Base-by-base conservation (phyloP, 148 eudicot species). In the Nepenthes gracilis region DNA sequence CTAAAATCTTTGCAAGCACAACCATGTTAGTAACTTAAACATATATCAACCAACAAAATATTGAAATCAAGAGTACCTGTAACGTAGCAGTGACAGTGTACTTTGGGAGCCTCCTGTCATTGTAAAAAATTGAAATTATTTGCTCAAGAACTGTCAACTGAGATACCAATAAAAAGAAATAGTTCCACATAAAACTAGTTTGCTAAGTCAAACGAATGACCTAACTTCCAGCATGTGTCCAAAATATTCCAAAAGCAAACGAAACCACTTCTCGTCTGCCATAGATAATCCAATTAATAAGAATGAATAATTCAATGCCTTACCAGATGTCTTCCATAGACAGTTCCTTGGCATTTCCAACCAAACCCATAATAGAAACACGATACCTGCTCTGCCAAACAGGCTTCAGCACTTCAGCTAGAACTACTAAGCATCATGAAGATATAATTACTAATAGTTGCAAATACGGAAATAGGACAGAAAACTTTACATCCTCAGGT, bases 271-370 rank as follows among this genome's bases (percentile, higher is more conserved):
- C 23, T 23, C 23, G 23, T 23, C 23, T 23, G 23, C 23, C 23
- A 23, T 23, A 23, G 23, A 23, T 23, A 23, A 23, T 23, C 23
- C 23, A 23, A 23, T 23, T 23, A 23, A 23, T 23, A 23, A 23
- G 6, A 33, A 47, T 37, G 40, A 51, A 64, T 43, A 63, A 11
- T 2, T 23, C 35, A 33, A 63, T 32, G 35, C 47, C 67, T 12
- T 69, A 88, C 98, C 78, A 49, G 57, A 92, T 68, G 68, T 85
- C 98, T 76, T 76, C 84, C 91, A 92, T 85, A 58, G 75, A 82
- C 61, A 92, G 67, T 35, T 82, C 91, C 70, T 55, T 79, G 13
- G 83, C 62, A 36, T 64, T 72, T 55, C 68, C 74, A 60, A 74
- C 57, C 72, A 90, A 67, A 58, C 91, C 97, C 47, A 67, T 67